These are phyloP conservation scores for Avena atlantica DNA, from an alignment of 176 grass and related monocot species.

Conservation along the genomic window DNA sequence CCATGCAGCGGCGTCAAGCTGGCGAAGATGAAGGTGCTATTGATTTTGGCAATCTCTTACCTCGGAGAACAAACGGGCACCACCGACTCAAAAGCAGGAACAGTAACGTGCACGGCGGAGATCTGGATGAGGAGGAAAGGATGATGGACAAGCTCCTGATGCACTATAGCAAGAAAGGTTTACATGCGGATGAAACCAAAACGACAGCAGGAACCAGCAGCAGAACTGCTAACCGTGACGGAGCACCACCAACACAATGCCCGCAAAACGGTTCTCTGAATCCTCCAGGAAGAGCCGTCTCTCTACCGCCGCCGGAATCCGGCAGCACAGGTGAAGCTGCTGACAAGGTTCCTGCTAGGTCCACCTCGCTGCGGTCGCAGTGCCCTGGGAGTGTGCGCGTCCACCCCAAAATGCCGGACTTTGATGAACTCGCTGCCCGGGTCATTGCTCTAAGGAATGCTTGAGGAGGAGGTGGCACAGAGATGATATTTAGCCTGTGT, in stretches of 20 bases:
- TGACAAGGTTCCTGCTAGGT: constrained; percentile 35
- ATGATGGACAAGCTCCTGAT: constrained; percentile 79
- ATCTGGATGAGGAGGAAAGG: constrained; percentile 70
- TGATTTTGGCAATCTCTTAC: constrained; percentile 71
- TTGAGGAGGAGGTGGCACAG: constrained; percentile 38
- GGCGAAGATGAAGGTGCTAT: constrained; percentile 56
- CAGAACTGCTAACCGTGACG: constrained; percentile 3
- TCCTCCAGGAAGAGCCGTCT: constrained; percentile 50
- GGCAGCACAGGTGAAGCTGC: constrained; percentile 1
- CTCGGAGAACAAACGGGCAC: constrained; percentile 31
- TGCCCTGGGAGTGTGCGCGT: constrained; percentile 37
- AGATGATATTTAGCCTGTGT: not conserved
- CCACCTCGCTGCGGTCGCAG: constrained; percentile 43
- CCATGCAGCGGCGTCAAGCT: constrained; percentile 23
- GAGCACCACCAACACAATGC: not conserved
- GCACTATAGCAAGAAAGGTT: constrained; percentile 77
- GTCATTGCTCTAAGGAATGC: constrained; percentile 56
- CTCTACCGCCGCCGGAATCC: constrained; percentile 32
- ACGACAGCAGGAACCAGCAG: constrained; percentile 32
- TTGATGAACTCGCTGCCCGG: constrained; percentile 65
- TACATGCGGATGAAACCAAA: constrained; percentile 10
- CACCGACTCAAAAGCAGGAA: constrained; percentile 34
- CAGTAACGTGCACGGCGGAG: not conserved
- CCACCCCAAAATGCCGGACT: constrained; percentile 66
- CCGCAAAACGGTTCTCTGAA: constrained; percentile 12